These are phyloP conservation scores for Lyophyllum atratum DNA, from an alignment of 768 basidiomycete genomes.

Conservation along the genomic window DNA sequence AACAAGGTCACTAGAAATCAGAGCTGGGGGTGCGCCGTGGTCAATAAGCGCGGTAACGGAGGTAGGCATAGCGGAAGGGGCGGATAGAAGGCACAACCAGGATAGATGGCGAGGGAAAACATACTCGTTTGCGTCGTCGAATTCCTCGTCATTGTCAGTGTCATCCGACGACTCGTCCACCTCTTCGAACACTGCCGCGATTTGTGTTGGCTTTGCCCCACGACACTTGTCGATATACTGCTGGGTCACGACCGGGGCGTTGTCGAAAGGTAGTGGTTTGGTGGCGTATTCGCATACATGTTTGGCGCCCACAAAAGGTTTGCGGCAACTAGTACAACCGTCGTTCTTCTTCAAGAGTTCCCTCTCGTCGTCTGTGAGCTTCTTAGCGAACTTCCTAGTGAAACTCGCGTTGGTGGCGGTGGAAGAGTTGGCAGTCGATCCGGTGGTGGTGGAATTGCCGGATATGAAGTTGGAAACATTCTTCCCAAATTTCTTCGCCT, in stretches of 20 bases:
- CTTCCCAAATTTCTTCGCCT: too few relatives aligned
- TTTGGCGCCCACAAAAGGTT: not conserved
- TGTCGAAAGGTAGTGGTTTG: not conserved
- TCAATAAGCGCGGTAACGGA: not conserved
- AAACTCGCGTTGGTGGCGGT: not conserved
- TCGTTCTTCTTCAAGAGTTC: not conserved
- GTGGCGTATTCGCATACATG: not conserved
- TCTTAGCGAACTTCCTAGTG: not conserved
- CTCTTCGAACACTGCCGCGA: not conserved
- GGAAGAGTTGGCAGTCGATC: too few relatives aligned
- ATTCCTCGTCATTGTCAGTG: not conserved
- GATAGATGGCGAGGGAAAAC: not conserved
- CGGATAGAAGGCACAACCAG: not conserved
- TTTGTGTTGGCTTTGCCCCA: not conserved
- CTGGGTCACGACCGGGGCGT: not conserved
- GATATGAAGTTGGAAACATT: too few relatives aligned
- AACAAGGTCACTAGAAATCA: not conserved
- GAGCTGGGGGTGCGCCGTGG: not conserved
- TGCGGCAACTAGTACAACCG: not conserved
- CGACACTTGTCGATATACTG: not conserved
- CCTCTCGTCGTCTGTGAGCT: not conserved
- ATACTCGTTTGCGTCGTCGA: not conserved
- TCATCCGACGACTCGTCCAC: not conserved
- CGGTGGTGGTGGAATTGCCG: too few relatives aligned
- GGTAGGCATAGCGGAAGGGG: not conserved